Conservation (phyloP, 2,329 filamentous ascomycete species). For the Myriangium duriaei region DNA sequence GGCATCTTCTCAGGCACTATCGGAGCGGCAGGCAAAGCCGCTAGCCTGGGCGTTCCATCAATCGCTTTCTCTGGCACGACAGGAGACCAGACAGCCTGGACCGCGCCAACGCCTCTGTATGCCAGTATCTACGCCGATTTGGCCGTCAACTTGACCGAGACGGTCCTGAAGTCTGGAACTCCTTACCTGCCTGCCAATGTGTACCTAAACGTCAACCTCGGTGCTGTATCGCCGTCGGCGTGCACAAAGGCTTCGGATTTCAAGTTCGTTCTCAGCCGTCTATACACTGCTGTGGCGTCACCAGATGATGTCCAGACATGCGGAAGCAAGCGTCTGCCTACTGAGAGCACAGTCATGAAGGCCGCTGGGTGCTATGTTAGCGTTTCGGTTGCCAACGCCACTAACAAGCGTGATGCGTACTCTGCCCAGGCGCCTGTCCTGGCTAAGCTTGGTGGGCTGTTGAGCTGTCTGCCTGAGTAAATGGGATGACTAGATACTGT, state of each 20-base stretch:
- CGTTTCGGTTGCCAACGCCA: conserved; percentile 49
- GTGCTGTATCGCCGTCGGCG: conserved; percentile 33
- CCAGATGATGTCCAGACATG: conserved; percentile 45
- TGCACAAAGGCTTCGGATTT: conserved; percentile 45
- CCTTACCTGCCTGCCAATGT: conserved; percentile 51
- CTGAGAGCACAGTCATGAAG: conserved; percentile 42
- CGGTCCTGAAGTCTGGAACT: conserved; percentile 41
- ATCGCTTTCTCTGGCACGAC: conserved; percentile 53
- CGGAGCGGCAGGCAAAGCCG: conserved; percentile 51
- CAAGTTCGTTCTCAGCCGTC: conserved; percentile 51
- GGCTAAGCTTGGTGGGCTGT: conserved; percentile 36
- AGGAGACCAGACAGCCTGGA: conserved; percentile 40
- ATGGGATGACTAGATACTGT: no score
- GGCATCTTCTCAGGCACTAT: conserved; percentile 54
- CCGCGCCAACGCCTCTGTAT: conserved; percentile 37
- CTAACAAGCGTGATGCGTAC: conserved; percentile 47
- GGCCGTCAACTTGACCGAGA: conserved; percentile 44
- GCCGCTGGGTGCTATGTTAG: conserved; percentile 47
- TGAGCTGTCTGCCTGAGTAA: conserved; percentile 33
- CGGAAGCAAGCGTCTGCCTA: conserved; percentile 40
- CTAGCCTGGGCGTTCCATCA: conserved; percentile 46
- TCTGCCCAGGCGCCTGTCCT: conserved; percentile 41
- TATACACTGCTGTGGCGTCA: conserved; percentile 36
- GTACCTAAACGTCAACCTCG: conserved; percentile 61
- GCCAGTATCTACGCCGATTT: conserved; percentile 53